These are phyloP conservation scores for Sporothrix pseudoabietina DNA, from an alignment of 2,329 filamentous ascomycete genomes.

Conservation along the genomic window DNA sequence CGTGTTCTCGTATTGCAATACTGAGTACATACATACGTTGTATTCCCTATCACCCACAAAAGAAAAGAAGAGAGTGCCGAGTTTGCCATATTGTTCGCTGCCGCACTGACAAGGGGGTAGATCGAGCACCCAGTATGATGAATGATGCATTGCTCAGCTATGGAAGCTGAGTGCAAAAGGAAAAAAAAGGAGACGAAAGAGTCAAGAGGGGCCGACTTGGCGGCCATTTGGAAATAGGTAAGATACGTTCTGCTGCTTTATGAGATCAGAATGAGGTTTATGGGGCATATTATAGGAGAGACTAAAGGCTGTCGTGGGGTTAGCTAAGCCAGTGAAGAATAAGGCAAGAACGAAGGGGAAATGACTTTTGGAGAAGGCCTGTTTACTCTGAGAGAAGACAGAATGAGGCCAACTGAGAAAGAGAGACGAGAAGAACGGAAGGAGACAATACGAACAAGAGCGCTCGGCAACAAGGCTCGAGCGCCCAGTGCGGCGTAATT, in stretches of 20 bases:
- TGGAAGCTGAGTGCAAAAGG: neutral
- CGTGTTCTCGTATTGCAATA: neutral
- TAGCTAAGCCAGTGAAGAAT: neutral
- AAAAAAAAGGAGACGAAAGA: neutral
- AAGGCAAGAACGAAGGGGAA: slow-evolving; percentile 16
- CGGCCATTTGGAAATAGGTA: neutral
- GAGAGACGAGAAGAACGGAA: neutral
- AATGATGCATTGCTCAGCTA: neutral
- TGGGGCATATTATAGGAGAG: neutral
- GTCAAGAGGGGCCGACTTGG: slow-evolving; percentile 3
- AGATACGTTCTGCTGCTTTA: neutral
- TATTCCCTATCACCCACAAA: neutral
- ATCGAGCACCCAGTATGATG: neutral
- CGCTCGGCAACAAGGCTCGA: slow-evolving; percentile 9
- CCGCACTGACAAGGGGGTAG: neutral
- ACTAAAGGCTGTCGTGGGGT: neutral
- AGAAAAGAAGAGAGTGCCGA: neutral
- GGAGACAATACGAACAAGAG: neutral
- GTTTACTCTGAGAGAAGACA: neutral
- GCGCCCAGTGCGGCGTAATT: slow-evolving; percentile 3
- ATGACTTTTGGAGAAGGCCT: neutral
- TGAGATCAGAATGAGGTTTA: neutral
- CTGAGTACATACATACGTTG: neutral
- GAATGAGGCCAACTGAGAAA: neutral
- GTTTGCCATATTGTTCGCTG: neutral